Conservation (phyloP, 2,329 filamentous ascomycete species). For the Gaeumannomyces sp. region DNA sequence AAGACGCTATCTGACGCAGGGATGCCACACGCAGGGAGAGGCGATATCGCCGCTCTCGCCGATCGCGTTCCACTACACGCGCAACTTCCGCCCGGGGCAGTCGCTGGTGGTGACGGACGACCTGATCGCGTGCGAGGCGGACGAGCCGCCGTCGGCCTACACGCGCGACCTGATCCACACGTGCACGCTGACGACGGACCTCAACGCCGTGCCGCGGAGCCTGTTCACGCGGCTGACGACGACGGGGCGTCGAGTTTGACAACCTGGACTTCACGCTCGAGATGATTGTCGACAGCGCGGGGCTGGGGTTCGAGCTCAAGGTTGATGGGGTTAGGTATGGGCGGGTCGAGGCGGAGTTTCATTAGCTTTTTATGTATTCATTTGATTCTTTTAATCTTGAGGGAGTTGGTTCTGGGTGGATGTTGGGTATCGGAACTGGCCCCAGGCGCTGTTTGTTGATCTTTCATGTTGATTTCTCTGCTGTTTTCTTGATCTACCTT, state of each 20-base stretch:
- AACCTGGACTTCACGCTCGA: constrained; percentile 77
- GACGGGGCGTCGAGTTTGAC: constrained; percentile 75
- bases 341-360: constrained; percentile 71
- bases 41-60: constrained; percentile 67
- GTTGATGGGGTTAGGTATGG: constrained; percentile 74
- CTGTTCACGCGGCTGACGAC: constrained; percentile 72
- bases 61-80: constrained; percentile 78
- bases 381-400: background rate
- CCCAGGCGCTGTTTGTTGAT: background rate
- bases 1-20: too few relatives aligned
- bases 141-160: constrained; percentile 57
- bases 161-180: constrained; percentile 61
- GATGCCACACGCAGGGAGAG: too few relatives aligned
- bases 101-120: constrained; percentile 74
- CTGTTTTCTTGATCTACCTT: background rate
- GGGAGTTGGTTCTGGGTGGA: background rate
- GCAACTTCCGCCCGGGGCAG: constrained; percentile 75
- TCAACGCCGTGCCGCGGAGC: constrained; percentile 66
- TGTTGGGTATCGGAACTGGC: background rate
- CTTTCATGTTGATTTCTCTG: too few relatives aligned
- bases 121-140: constrained; percentile 67
- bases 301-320: constrained; percentile 70
- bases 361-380: constrained; percentile 34
- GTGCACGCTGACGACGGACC: constrained; percentile 74
- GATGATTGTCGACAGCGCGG: constrained; percentile 75